Evolutionary conservation across 768 basidiomycete species (phyloP), one percentile per base, ranked within the genome.

Genomic region (Amanita pallidorosea): DNA sequence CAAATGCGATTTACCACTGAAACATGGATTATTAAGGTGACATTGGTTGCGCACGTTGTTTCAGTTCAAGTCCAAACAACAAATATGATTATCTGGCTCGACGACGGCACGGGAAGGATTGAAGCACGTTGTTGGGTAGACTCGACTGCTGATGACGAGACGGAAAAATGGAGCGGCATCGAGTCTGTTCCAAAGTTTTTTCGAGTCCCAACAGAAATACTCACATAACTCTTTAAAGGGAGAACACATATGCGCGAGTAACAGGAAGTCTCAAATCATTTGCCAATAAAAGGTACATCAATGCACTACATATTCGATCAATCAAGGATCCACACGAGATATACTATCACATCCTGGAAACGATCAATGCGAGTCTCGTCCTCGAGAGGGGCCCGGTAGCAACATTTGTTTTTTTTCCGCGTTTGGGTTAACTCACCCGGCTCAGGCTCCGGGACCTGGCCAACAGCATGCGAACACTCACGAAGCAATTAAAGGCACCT

Each of bases 111-210:
- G 2, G 91, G 85, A 18, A 68, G 67, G 38, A 77, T 87, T 17
- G 86, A 89, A 59, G 84, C 81, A 20, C 79, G 87, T 20, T 83
- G 83, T 55, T 97, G 95, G 94, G 69, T 83, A 8, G 89, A 92
- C 57, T 72, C 80, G 9, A 71, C 71, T 33, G 66, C 64, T 44
- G 77, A 77, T 23, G 81, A 82, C 4, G 79, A 81, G 29, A 69
- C 70, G 1, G 69, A 70, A 5, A 69, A 72, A 48, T 71, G 67
- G 65, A 68, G 68, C 42, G 75, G 70, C 0, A 73, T 85, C 44
- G 66, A 66, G 73, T 75, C 52, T 18, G 65, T 57, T 45, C 38
- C 44, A 33, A 49, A 31, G 44, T 27, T 13, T 40, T 23, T 23
- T 23, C 22, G 40, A 35, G 18, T 51, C 27, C 13, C 5, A n/a